phyloP scores from a whole-genome alignment of 116 monocot genomes.

The Zostera marina region DNA sequence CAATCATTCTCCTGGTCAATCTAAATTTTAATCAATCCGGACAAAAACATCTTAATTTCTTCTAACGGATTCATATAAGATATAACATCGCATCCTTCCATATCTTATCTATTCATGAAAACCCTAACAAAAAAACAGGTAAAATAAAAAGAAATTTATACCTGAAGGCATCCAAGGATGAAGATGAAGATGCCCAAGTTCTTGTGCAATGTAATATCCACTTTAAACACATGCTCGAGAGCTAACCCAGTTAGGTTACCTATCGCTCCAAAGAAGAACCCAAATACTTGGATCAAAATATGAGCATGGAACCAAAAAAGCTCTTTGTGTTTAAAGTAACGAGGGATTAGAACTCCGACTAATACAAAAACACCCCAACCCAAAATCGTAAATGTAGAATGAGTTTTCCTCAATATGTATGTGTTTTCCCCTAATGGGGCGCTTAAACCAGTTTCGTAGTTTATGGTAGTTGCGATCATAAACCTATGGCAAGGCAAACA shows the following conservation, averaged over 20 bases:
- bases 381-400: slow-evolving; percentile 1
- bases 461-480: neutral
- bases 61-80: too few species aligned
- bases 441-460: neutral
- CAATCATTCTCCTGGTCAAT: too few species aligned
- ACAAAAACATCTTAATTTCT: too few species aligned
- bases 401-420: neutral
- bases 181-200: slow-evolving; percentile 5
- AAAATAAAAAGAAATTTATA: neutral
- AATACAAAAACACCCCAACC: slow-evolving; percentile 6
- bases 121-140: neutral
- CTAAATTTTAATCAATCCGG: too few species aligned
- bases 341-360: slow-evolving; percentile 4
- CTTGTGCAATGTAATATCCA: slow-evolving; percentile 4
- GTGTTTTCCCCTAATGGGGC: neutral
- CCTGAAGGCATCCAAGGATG: slow-evolving; percentile 9
- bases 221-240: slow-evolving; percentile 4
- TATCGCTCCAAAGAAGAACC: neutral
- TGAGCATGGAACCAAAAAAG: slow-evolving; percentile 5
- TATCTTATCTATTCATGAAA: too few species aligned
- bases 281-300: slow-evolving; percentile 6
- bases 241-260: slow-evolving; percentile 3
- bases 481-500: neutral
- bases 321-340: slow-evolving; percentile 8
- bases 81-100: too few species aligned